These are phyloP conservation scores for Nasturtium officinale DNA, from an alignment of 345 rosid species.

Conservation along the genomic window DNA sequence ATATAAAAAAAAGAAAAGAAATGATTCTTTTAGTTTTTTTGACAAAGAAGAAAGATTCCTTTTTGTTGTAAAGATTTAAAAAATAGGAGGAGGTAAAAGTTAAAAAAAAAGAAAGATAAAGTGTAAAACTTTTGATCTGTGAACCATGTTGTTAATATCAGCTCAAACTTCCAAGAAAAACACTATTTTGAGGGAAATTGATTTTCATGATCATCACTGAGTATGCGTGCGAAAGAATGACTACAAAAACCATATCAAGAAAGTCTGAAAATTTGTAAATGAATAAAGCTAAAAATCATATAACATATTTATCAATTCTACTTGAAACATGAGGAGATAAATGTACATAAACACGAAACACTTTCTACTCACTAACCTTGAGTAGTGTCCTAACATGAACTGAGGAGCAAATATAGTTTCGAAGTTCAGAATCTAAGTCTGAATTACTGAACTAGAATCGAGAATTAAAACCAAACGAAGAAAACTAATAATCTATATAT, in stretches of 20 bases:
- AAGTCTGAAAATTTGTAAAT: neutral
- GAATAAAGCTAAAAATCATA: slow-evolving; percentile 3
- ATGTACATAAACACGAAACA: slow-evolving; percentile 27
- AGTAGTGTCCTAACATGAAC: slow-evolving; percentile 23
- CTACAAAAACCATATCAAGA: neutral
- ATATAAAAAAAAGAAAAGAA: neutral
- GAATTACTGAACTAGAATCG: slow-evolving; percentile 7
- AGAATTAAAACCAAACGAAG: neutral
- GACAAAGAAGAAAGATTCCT: slow-evolving; percentile 19
- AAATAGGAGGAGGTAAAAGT: neutral
- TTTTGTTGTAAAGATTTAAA: neutral
- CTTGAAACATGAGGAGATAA: neutral
- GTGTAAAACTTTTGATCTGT: slow-evolving; percentile 23
- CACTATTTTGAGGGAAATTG: neutral
- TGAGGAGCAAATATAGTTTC: slow-evolving; percentile 3
- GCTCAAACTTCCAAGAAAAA: neutral
- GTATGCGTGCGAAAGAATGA: neutral
- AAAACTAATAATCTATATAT: neutral
- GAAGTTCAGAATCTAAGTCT: neutral
- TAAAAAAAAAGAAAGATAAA: slow-evolving; percentile 3
- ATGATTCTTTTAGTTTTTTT: neutral
- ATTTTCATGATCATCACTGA: neutral
- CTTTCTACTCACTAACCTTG: slow-evolving; percentile 25
- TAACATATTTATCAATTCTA: neutral
- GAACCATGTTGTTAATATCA: slow-evolving; percentile 10